Conservation (phyloP, 805 yeast species). For the Kuraishia piskuri region DNA sequence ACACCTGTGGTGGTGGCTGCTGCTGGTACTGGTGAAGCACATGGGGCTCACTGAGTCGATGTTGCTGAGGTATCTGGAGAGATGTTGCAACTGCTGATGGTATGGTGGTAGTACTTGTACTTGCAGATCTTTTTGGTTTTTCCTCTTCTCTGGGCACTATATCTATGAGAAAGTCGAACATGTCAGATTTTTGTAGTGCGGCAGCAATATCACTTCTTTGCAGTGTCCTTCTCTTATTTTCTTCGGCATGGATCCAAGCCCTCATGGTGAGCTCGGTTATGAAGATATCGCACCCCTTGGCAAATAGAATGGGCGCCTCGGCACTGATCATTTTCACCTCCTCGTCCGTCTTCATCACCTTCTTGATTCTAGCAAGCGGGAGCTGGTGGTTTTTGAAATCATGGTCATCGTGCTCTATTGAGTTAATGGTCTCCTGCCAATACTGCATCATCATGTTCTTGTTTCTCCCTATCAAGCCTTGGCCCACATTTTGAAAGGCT, state of each 20-base stretch:
- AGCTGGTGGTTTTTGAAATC: constrained; percentile 91
- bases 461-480: constrained; percentile 76
- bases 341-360: constrained; percentile 96
- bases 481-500: constrained; percentile 72
- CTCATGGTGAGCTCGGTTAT: constrained; percentile 97
- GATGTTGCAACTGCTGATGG: neutral
- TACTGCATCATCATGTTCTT: constrained; percentile 88
- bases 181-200: constrained; percentile 88
- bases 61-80: constrained; percentile 1
- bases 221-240: constrained; percentile 86
- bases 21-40: constrained; percentile 14
- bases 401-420: constrained; percentile 80
- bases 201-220: constrained; percentile 94
- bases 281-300: constrained; percentile 96
- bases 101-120: constrained; percentile 1
- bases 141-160: constrained; percentile 90
- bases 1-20: constrained; percentile 6
- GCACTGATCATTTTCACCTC: constrained; percentile 97
- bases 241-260: constrained; percentile 98
- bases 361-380: constrained; percentile 93
- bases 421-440: constrained; percentile 94
- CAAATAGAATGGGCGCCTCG: constrained; percentile 95
- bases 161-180: constrained; percentile 96
- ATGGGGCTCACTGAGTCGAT: constrained; percentile 8
- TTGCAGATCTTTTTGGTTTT: constrained; percentile 31